Percentiles rank a stretch among this genome's conserved stretches.
phyloP scores from a whole-genome alignment of 345 rosid species.

The Linum usitatissimum region DNA sequence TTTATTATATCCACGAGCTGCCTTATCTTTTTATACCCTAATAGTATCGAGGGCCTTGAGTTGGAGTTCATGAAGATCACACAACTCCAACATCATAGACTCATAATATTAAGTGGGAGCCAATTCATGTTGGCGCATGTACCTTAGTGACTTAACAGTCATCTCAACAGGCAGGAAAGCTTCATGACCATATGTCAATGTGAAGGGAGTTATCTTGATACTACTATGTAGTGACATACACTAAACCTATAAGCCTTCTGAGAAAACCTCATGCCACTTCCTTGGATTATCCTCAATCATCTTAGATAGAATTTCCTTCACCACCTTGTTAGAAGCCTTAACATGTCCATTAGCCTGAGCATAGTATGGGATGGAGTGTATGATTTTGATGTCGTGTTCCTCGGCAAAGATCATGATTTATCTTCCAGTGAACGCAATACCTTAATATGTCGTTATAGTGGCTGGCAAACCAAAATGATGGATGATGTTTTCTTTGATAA shows the following conservation, averaged over 20 bases:
- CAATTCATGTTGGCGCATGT: neutral
- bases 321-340: neutral
- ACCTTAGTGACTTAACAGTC: neutral
- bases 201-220: neutral
- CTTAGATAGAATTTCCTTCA: too few relatives aligned
- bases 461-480: neutral
- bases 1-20: neutral
- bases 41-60: neutral
- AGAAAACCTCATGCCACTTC: too few relatives aligned
- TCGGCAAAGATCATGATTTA: neutral
- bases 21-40: too few relatives aligned
- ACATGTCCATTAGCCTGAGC: slow-evolving; percentile 4
- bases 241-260: too few relatives aligned
- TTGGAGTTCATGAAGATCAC: neutral
- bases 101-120: neutral
- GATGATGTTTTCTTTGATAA: slow-evolving; percentile 3
- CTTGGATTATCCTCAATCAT: too few relatives aligned
- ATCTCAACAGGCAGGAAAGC: neutral
- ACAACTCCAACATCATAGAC: neutral
- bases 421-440: neutral
- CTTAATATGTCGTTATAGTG: slow-evolving; percentile 2
- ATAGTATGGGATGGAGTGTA: neutral
- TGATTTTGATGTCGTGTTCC: neutral
- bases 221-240: too few relatives aligned
- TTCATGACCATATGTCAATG: slow-evolving; percentile 3